Conservation (phyloP, 2,329 filamentous ascomycete genomes). For the Clarireedia paspali region DNA sequence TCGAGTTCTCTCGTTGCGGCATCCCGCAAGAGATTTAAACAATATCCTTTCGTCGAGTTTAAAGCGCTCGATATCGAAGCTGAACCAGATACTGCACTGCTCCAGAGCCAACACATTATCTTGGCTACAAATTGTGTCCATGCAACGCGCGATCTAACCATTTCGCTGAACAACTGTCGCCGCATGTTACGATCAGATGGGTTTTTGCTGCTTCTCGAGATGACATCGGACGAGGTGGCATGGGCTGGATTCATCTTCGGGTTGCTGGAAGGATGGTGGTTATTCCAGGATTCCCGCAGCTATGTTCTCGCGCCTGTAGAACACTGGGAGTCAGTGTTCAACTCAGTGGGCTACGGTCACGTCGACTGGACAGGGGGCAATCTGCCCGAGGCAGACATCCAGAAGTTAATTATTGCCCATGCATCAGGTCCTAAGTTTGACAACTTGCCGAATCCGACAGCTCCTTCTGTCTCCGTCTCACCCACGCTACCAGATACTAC, state of each 20-base stretch:
- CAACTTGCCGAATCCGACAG: too few relatives aligned
- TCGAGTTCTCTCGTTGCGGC: constrained; percentile 26
- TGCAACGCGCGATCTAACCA: constrained; percentile 16
- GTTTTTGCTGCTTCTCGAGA: constrained; percentile 18
- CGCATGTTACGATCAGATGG: constrained; percentile 16
- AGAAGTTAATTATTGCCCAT: background rate
- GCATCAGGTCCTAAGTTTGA: too few relatives aligned
- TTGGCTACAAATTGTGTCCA: constrained; percentile 22
- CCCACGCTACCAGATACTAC: constrained; percentile 10
- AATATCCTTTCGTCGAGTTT: constrained; percentile 21
- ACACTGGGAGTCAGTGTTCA: constrained; percentile 11
- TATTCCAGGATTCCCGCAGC: constrained; percentile 21
- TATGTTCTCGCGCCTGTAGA: constrained; percentile 15
- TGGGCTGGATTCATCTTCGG: constrained; percentile 26
- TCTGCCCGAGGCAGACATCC: constrained; percentile 7
- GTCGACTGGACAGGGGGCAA: constrained; percentile 17
- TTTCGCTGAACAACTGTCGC: constrained; percentile 12
- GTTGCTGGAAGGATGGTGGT: constrained; percentile 26
- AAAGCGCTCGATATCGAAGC: constrained; percentile 17
- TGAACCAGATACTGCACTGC: constrained; percentile 6
- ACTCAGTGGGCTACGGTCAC: constrained; percentile 9
- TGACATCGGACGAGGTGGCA: constrained; percentile 15
- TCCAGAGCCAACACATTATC: constrained; percentile 15
- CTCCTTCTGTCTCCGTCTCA: too few relatives aligned
- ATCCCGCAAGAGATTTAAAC: constrained; percentile 17